These are phyloP conservation scores for Hypoxylon sp. DNA, from an alignment of 2,329 filamentous ascomycete genomes.

Conservation along the genomic window DNA sequence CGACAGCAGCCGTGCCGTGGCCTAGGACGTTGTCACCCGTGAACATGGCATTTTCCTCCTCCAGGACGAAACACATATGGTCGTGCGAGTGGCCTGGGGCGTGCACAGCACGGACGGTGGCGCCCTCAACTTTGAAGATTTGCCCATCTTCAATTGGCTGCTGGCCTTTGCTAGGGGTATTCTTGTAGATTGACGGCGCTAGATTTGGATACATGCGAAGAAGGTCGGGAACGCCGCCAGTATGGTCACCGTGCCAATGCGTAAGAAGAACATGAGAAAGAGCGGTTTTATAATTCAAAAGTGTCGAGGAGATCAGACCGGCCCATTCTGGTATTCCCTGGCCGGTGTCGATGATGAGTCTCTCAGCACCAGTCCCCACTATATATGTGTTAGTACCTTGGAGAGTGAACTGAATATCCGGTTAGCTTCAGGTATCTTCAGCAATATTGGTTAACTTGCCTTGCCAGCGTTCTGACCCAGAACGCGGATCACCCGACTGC, in stretches of 20 bases:
- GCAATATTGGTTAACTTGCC: background rate
- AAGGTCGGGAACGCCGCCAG: conserved; percentile 80
- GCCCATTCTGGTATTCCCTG: conserved; percentile 75
- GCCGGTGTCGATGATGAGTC: conserved; percentile 81
- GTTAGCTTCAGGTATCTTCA: background rate
- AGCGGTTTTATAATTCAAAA: conserved; percentile 50
- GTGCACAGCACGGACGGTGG: conserved; percentile 53
- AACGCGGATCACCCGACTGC: conserved; percentile 59
- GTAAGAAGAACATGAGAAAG: conserved; percentile 78
- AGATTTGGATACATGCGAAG: conserved; percentile 71
- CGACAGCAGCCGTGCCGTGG: conserved; percentile 86
- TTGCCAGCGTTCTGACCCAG: conserved; percentile 62
- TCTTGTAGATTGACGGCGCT: conserved; percentile 72
- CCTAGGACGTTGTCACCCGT: conserved; percentile 90
- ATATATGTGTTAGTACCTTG: conserved; percentile 84
- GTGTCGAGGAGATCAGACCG: conserved; percentile 53
- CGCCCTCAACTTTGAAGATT: conserved; percentile 63
- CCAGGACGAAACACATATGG: conserved; percentile 82
- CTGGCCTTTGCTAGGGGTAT: conserved; percentile 68
- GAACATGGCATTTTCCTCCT: conserved; percentile 85
- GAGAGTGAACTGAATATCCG: conserved; percentile 61
- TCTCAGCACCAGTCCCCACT: conserved; percentile 72
- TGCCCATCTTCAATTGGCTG: conserved; percentile 67
- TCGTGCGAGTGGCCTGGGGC: conserved; percentile 80
- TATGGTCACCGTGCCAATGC: conserved; percentile 93